phyloP scores from a whole-genome alignment of 208 protist species.

The Perkinsela sp. region DNA sequence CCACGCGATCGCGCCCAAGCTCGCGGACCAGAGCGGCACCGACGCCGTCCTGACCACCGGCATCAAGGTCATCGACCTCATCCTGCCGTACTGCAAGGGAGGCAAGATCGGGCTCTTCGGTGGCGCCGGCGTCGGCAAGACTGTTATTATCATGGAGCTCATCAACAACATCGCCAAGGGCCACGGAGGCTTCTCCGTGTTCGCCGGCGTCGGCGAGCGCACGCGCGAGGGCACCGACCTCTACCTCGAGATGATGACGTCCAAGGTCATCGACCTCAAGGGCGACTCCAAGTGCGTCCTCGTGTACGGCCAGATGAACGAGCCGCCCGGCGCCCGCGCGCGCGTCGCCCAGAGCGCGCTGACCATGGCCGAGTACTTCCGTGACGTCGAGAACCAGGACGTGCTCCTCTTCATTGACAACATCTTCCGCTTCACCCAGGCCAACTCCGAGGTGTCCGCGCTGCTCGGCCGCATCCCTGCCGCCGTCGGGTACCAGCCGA shows the following conservation, averaged over 20 bases:
- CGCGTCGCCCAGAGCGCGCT: constrained; percentile 87
- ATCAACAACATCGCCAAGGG: constrained; percentile 96
- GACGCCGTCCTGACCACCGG: constrained; percentile 82
- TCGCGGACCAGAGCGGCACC: constrained; percentile 69
- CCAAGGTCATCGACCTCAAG: constrained; percentile 70
- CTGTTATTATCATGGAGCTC: constrained; percentile 94
- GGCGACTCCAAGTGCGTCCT: constrained; percentile 84
- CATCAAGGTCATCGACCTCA: constrained; percentile 94
- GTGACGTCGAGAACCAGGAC: constrained; percentile 87
- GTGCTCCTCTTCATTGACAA: constrained; percentile 97
- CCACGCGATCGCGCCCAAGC: constrained; percentile 70
- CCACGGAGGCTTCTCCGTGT: constrained; percentile 94
- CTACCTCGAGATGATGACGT: constrained; percentile 93
- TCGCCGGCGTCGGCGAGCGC: constrained; percentile 90
- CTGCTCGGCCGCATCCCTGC: constrained; percentile 90
- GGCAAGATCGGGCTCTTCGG: constrained; percentile 96
- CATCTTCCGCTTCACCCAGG: constrained; percentile 96
- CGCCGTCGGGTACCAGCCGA: constrained; percentile 94
- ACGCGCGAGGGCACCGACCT: constrained; percentile 91
- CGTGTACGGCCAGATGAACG: constrained; percentile 98
- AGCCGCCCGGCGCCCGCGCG: constrained; percentile 86
- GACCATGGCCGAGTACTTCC: constrained; percentile 92
- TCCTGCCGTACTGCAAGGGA: constrained; percentile 88
- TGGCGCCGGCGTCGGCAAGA: constrained; percentile 93
- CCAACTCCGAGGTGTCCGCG: constrained; percentile 89